Base-by-base conservation (phyloP, 73 alveolate genomes). In the Uronychia setigera region DNA sequence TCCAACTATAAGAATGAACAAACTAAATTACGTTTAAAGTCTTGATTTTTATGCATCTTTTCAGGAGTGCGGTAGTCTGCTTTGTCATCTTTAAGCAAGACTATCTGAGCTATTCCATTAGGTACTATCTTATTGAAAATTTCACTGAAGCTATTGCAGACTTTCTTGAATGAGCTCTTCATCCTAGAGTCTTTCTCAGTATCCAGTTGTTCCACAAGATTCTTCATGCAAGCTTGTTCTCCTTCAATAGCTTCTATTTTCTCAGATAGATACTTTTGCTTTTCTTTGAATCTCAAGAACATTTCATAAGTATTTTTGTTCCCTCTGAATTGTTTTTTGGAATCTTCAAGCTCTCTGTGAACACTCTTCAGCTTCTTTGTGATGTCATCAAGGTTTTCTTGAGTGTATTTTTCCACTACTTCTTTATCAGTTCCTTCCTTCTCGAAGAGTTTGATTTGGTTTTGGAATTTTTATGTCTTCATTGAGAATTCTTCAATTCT, bases 101-200 rank as follows among this genome's bases (percentile, higher is more conserved):
- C 92, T 91, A 96, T 67, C 26, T 84, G 87, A 30, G 96, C 98
- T 75, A 78, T 87, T 25, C 99, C 99, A 79, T 90, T 80, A 25
- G 97, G 96, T 58, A 95, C 96, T 34, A 96, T 89, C 82, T 91
- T 92, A 33, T 87, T 83, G 79, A 96, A 96, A 77, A 92, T 93
- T 77, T 85, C 91, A 30, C 84, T 33, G 89, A 96, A 96, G 60
- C 91, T 88, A 76, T 92, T 77, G 82, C 91, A 83, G 67, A 96
- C 89, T 79, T 88, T 92, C 74, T 89, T 86, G 82, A 94, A 96
- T 11, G 67, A 46, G 67, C 19, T 46, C 19, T 46, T 46, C n/a
- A 46, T 5, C n/a, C 67, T 46, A 46, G 67, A 11, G 67, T 46
- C 19, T 19, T 46, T 46, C n/a, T 46, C 19, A 5, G 19, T 19